Conservation (phyloP, 2,329 filamentous ascomycete genomes). For the Sporothrix schenckii region DNA sequence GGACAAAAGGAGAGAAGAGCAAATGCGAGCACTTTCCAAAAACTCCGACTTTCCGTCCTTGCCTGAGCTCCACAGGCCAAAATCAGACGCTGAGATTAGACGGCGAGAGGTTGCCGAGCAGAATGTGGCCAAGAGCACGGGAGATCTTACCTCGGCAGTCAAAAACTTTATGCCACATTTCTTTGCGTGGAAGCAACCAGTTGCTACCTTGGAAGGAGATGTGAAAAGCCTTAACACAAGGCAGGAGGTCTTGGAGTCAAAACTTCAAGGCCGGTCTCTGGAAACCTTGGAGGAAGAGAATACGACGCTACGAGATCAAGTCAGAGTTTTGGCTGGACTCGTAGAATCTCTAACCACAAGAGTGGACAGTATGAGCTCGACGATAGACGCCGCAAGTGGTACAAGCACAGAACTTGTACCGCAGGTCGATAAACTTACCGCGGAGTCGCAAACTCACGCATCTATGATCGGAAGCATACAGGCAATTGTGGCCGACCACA, state of each 20-base stretch:
- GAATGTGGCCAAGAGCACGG: background rate
- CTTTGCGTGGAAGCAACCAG: background rate
- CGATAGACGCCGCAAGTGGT: background rate
- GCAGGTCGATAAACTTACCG: background rate
- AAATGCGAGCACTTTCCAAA: background rate
- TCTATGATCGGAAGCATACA: constrained; percentile 2
- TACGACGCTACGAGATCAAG: background rate
- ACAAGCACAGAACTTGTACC: background rate
- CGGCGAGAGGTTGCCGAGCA: background rate
- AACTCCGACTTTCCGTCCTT: constrained; percentile 33
- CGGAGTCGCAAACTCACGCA: background rate
- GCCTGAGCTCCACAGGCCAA: constrained; percentile 9
- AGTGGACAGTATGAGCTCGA: background rate
- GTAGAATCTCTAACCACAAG: background rate
- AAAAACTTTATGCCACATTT: constrained; percentile 23
- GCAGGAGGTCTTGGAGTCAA: background rate
- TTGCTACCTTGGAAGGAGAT: background rate
- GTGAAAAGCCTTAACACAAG: constrained; percentile 3
- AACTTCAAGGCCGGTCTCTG: background rate
- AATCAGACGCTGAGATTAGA: background rate
- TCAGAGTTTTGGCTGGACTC: background rate
- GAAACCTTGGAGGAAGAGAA: constrained; percentile 17
- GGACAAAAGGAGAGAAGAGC: constrained; percentile 21
- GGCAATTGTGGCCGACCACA: constrained; percentile 14
- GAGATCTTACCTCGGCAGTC: background rate